Evolutionary conservation across 2,329 filamentous ascomycete species (phyloP).

Genomic region (Neospermospora avenae): DNA sequence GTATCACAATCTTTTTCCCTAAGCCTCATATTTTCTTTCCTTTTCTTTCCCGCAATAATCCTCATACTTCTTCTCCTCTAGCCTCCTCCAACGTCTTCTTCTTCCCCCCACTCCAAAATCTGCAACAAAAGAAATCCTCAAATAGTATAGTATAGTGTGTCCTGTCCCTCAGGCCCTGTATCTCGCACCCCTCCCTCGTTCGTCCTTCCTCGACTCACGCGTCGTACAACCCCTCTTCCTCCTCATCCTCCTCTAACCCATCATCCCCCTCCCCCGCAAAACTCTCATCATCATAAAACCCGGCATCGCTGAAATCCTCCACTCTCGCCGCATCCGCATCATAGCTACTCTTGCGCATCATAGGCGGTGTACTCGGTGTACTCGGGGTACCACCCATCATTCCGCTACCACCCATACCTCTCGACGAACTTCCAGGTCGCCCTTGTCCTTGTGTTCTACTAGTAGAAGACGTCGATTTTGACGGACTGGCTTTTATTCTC

Average conservation of each 20-base stretch:
- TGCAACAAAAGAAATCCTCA: slow-evolving; percentile 3
- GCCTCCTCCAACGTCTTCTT: neutral
- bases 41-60: neutral
- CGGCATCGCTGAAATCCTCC: slow-evolving; percentile 43
- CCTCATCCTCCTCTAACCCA: slow-evolving; percentile 23
- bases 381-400: slow-evolving; percentile 38
- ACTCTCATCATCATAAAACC: slow-evolving; percentile 36
- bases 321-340: slow-evolving; percentile 56
- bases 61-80: neutral
- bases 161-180: neutral
- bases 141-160: neutral
- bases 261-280: slow-evolving; percentile 5
- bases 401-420: neutral
- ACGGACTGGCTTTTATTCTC: slow-evolving; percentile 38
- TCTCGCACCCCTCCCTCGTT: neutral
- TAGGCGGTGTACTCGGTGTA: slow-evolving; percentile 52
- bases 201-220: neutral
- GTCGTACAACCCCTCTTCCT: neutral
- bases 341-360: slow-evolving; percentile 57
- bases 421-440: neutral
- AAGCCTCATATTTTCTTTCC: no score
- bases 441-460: neutral
- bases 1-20: no score
- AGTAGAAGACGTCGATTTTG: neutral
- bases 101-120: neutral